A percentile compares a stretch with the other conserved stretches of the same genome.
Evolutionary conservation across 805 yeast genomes (phyloP).

Genomic region (Sugiyamaella lignohabitans): DNA sequence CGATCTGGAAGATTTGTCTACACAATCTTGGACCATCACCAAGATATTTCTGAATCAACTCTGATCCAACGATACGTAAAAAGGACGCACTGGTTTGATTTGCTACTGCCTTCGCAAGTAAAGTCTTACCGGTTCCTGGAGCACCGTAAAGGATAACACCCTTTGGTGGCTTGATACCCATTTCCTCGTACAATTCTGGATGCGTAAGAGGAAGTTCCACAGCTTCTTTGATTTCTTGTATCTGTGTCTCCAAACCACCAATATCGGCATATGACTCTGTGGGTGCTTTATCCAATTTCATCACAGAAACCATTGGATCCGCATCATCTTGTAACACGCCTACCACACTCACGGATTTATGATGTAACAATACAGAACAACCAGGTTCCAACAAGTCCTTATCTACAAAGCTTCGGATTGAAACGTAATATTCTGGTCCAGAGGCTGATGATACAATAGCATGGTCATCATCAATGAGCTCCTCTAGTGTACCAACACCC

Average conservation of each 20-base stretch:
- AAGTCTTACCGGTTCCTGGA: constrained; percentile 96
- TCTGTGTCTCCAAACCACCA: constrained; percentile 93
- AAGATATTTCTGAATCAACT: constrained; percentile 89
- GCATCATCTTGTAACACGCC: constrained; percentile 98
- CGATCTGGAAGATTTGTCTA: constrained; percentile 91
- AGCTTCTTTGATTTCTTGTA: constrained; percentile 96
- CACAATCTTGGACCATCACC: constrained; percentile 97
- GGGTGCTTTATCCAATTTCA: constrained; percentile 97
- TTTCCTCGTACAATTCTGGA: constrained; percentile 94
- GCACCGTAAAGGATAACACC: constrained; percentile 97
- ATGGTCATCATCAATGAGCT: constrained; percentile 96
- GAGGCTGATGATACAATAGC: constrained; percentile 95
- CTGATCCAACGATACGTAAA: constrained; percentile 93
- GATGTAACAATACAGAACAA: constrained; percentile 90
- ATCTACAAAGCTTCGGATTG: constrained; percentile 93
- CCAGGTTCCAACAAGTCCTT: constrained; percentile 95
- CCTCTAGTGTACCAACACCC: constrained; percentile 94
- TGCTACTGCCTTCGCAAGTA: constrained; percentile 95
- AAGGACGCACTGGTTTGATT: constrained; percentile 96
- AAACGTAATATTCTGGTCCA: constrained; percentile 95
- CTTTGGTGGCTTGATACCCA: constrained; percentile 98
- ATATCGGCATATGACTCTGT: constrained; percentile 94
- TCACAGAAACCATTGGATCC: constrained; percentile 95
- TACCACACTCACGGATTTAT: constrained; percentile 91
- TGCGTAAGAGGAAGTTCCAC: constrained; percentile 94